Conservation (phyloP, 1,284 basidiomycete species). For the Golubevia sp. region DNA sequence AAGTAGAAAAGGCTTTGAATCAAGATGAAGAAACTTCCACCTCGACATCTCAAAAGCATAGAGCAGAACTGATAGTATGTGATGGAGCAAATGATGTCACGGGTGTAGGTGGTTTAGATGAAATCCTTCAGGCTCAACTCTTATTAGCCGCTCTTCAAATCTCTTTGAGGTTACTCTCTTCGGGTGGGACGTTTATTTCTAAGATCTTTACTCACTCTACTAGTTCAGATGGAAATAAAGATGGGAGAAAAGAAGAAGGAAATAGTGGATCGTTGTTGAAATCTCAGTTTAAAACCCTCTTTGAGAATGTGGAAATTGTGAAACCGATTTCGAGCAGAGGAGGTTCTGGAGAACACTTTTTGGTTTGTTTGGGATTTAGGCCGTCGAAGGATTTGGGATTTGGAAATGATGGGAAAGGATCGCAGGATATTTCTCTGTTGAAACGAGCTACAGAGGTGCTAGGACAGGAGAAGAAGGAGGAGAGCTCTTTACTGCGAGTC, state of each 20-base stretch:
- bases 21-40: background rate
- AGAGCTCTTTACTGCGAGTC: background rate
- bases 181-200: constrained; percentile 50
- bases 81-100: constrained; percentile 59
- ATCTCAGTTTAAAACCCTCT: constrained; percentile 16
- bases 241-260: constrained; percentile 8
- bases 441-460: background rate
- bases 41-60: constrained; percentile 13
- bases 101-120: constrained; percentile 50
- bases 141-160: constrained; percentile 47
- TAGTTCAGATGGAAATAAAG: constrained; percentile 8
- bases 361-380: constrained; percentile 41
- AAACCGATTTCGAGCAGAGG: constrained; percentile 49
- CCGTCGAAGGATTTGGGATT: background rate
- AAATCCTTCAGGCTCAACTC: constrained; percentile 53
- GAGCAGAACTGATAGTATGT: constrained; percentile 52
- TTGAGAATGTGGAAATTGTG: constrained; percentile 45
- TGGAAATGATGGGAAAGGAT: background rate
- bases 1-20: constrained; percentile 31
- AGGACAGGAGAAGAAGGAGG: background rate
- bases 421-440: background rate
- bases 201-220: constrained; percentile 51
- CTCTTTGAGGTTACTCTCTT: constrained; percentile 40
- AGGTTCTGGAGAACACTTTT: constrained; percentile 54
- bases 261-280: constrained; percentile 4